Conservation (phyloP, 2,329 filamentous ascomycete genomes). For the Botrytis aclada region DNA sequence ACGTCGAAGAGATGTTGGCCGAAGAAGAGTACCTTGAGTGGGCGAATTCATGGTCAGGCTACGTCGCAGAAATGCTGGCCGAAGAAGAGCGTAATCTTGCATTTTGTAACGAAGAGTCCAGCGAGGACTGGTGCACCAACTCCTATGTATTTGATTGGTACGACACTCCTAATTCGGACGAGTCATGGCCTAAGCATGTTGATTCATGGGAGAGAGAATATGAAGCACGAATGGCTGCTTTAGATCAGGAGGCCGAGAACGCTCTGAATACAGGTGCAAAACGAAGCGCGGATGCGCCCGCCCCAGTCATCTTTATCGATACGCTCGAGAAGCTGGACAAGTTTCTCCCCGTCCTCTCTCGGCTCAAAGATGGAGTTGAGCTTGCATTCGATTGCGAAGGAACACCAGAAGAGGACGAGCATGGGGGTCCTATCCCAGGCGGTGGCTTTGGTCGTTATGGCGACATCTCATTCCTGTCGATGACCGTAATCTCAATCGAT, state of each 20-base stretch:
- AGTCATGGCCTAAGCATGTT: not conserved
- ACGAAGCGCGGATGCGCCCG: not conserved
- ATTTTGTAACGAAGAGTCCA: no score
- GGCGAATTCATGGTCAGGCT: not conserved
- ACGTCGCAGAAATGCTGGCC: not conserved
- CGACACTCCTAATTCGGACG: not conserved
- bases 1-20: not conserved
- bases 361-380: not conserved
- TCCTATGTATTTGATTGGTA: no score
- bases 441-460: constrained; percentile 1
- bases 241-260: not conserved
- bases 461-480: not conserved
- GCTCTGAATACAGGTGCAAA: not conserved
- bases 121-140: no score
- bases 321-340: not conserved
- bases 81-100: not conserved
- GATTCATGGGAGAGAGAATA: not conserved
- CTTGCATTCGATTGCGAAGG: constrained; percentile 3
- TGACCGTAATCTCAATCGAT: not conserved
- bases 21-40: not conserved
- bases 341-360: not conserved
- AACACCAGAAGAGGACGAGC: not conserved
- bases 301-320: not conserved
- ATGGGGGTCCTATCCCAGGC: not conserved
- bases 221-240: not conserved